phyloP scores from a whole-genome alignment of 768 basidiomycete species.

The Hysterangium stoloniferum region DNA sequence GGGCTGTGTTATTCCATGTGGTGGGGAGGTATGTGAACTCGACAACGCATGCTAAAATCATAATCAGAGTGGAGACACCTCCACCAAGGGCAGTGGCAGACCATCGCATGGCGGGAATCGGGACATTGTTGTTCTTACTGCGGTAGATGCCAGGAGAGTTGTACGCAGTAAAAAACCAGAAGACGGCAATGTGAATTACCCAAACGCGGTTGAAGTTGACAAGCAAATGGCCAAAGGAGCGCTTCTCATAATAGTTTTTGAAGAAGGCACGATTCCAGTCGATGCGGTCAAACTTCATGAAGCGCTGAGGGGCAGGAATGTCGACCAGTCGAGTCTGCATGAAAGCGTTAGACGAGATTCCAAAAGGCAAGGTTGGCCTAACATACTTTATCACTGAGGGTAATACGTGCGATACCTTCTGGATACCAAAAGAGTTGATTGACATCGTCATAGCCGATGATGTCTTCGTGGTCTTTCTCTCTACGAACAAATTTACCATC shows the following conservation, averaged over 20 bases:
- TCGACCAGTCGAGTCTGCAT: slow-evolving; percentile 84
- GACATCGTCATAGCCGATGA: slow-evolving; percentile 99
- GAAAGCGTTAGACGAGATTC: slow-evolving; percentile 3
- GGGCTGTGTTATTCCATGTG: slow-evolving; percentile 98
- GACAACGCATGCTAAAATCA: slow-evolving; percentile 87
- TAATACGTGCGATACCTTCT: slow-evolving; percentile 90
- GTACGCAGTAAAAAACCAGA: slow-evolving; percentile 98
- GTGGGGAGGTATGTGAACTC: slow-evolving; percentile 98
- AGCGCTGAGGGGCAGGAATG: slow-evolving; percentile 84
- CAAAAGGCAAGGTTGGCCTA: background rate
- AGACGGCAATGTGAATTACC: slow-evolving; percentile 90
- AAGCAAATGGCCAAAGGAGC: slow-evolving; percentile 84
- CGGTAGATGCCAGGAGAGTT: slow-evolving; percentile 92
- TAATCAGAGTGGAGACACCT: slow-evolving; percentile 86
- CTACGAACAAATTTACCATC: slow-evolving; percentile 92
- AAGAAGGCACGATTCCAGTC: slow-evolving; percentile 96
- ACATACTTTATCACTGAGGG: slow-evolving; percentile 77
- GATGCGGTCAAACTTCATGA: slow-evolving; percentile 83
- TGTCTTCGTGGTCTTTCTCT: slow-evolving; percentile 90
- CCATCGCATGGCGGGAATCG: slow-evolving; percentile 89
- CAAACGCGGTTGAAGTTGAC: slow-evolving; percentile 99
- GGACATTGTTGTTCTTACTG: slow-evolving; percentile 51
- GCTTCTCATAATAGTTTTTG: slow-evolving; percentile 98
- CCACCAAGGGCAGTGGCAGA: slow-evolving; percentile 94
- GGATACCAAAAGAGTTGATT: slow-evolving; percentile 99